Base-by-base conservation (phyloP, 352 stramenopile species). In the Phytophthora idaei region DNA sequence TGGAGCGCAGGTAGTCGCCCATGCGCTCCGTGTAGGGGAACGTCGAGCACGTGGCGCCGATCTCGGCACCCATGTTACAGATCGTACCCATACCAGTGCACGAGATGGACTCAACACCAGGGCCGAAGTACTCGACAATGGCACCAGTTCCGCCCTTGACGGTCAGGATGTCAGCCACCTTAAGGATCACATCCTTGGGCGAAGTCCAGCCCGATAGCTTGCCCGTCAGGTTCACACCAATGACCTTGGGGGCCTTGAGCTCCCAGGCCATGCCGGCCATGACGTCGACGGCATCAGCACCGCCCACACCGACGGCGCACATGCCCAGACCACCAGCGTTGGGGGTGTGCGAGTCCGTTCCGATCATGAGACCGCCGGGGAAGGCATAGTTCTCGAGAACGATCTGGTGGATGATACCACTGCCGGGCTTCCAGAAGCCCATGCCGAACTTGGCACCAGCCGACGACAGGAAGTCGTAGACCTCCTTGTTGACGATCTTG, bases 311-410 rank as follows among this genome's bases (percentile, higher is more conserved):
- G 53, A 97, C 90, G 63, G 93, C 93, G 78, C 89, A 97, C 93
- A 98, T 97, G 62, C 93, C 93, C 32, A 98, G 79, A 64, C 93
- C 93, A 78, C 93, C 93, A 25, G 93, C 93, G 77, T 98, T 98
- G 15, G 90, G 90, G 17, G 93, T 98, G 84, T 98, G 93, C 66
- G 93, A 98, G 85, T 98, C 93, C 52, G 93, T 98, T 57, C 93
- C 93, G 67, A 98, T 98, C 90, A 98, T 98, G 15, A 98, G 83
- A 84, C 93, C 93, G 64, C 93, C 93, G 7, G 93, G 93, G 80
- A 98, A 98, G 37, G 93, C 91, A 67, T 98, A 98, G 89, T 98
- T 98, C 76, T 98, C 93, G 10, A 98, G 75, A 49, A 98, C 90
- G 53, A 98, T 97, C 87, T 98, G 92, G 77, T 98, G 92, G 58